Percentiles rank a stretch among this genome's conserved stretches.
Conservation (phyloP, 1,139 yeast species). For the Suhomyces panamericanus region DNA sequence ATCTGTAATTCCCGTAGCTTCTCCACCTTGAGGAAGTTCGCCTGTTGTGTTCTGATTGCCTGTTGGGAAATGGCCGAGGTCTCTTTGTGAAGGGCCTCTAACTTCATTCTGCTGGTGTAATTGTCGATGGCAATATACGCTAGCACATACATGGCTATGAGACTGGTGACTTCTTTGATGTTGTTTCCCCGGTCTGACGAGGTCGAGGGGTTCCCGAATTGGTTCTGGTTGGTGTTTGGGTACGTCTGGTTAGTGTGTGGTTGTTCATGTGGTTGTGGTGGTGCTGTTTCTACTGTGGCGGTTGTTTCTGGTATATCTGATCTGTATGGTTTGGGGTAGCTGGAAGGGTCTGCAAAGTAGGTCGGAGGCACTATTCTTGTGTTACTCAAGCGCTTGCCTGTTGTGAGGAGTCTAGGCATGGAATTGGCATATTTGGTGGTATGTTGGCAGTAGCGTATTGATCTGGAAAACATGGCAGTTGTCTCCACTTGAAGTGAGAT, state of each 20-base stretch:
- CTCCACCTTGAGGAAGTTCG: conserved; percentile 42
- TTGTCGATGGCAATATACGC: conserved; percentile 56
- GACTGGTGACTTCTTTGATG: conserved; percentile 33
- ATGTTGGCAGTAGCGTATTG: neutral
- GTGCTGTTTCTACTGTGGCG: neutral
- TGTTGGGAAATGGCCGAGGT: conserved; percentile 43
- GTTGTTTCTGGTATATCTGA: neutral
- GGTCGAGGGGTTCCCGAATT: neutral
- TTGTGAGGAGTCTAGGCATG: neutral
- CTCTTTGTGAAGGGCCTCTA: conserved; percentile 44
- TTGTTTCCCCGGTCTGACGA: conserved; percentile 7
- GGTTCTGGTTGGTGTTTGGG: neutral
- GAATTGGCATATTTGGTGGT: neutral
- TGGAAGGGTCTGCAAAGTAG: conserved; percentile 9
- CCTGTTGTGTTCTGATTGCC: conserved; percentile 45
- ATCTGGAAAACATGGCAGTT: neutral
- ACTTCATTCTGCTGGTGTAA: conserved; percentile 41
- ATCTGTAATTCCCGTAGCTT: conserved; percentile 50
- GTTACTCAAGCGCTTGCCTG: neutral
- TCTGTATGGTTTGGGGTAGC: conserved; percentile 9
- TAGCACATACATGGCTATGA: conserved; percentile 40
- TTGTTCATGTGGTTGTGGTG: neutral
- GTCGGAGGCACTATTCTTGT: conserved; percentile 7
- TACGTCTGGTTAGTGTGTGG: neutral
- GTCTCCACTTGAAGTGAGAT: neutral